Evolutionary conservation across 805 yeast genomes (phyloP).

Genomic region (Naumovozyma baii): DNA sequence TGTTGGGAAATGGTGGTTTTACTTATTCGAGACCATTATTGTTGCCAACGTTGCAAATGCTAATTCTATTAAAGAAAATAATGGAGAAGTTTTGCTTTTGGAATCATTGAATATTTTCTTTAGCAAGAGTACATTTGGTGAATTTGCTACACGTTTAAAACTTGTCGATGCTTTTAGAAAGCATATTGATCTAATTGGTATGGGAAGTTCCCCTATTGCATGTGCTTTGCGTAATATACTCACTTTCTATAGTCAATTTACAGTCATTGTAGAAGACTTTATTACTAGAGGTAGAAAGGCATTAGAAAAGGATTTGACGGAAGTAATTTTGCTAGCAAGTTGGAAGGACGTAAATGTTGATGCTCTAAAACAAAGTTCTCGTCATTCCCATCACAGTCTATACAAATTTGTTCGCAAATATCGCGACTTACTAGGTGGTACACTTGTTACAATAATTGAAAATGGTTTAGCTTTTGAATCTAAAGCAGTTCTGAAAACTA

Average conservation of each 20-base stretch:
- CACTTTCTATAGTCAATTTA: conserved; percentile 59
- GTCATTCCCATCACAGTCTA: conserved; percentile 73
- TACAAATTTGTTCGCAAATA: conserved; percentile 80
- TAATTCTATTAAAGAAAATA: conserved; percentile 12
- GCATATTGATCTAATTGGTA: conserved; percentile 36
- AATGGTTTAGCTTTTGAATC: conserved; percentile 37
- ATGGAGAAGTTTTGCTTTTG: conserved; percentile 26
- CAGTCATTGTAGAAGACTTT: conserved; percentile 37
- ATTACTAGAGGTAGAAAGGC: conserved; percentile 39
- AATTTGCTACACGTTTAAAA: conserved; percentile 48
- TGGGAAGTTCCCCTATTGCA: conserved; percentile 16
- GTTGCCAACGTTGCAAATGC: conserved; percentile 34
- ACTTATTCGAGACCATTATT: conserved; percentile 73
- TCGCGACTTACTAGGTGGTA: conserved; percentile 47
- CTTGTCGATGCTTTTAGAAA: conserved; percentile 54
- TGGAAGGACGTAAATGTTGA: conserved; percentile 96
- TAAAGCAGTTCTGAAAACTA: conserved; percentile 4
- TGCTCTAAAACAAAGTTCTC: conserved; percentile 89
- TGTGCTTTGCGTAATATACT: conserved; percentile 33
- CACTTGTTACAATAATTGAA: conserved; percentile 49
- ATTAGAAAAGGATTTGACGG: conserved; percentile 72
- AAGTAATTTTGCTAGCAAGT: conserved; percentile 79
- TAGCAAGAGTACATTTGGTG: conserved; percentile 70
- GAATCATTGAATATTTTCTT: conserved; percentile 65
- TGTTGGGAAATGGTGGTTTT: conserved; percentile 84